phyloP scores from a whole-genome alignment of 2,329 filamentous ascomycete genomes.

The Trichophyton verrucosum region DNA sequence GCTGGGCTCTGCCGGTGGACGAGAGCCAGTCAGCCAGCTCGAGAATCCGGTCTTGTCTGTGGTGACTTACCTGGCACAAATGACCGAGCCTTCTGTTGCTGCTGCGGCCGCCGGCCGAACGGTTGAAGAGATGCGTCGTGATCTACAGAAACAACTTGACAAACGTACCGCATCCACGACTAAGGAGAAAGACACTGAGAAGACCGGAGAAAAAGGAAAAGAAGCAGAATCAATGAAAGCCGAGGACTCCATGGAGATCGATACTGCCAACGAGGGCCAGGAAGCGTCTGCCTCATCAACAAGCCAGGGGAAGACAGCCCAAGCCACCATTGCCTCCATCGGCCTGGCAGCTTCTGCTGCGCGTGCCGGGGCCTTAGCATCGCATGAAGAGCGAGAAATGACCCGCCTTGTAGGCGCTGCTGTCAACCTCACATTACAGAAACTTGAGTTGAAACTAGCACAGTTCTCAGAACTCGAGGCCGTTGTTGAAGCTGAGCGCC shows the following conservation, averaged over 20 bases:
- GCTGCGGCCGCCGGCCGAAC: conserved; percentile 82
- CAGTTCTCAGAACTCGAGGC: conserved; percentile 96
- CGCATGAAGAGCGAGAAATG: conserved; percentile 94
- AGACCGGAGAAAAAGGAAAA: conserved; percentile 35
- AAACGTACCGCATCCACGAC: conserved; percentile 46
- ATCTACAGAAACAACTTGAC: conserved; percentile 67
- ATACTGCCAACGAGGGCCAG: conserved; percentile 25
- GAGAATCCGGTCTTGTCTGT: conserved; percentile 97
- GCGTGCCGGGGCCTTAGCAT: conserved; percentile 75
- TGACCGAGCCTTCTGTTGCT: conserved; percentile 80
- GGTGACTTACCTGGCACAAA: conserved; percentile 80
- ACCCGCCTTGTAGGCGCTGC: conserved; percentile 83
- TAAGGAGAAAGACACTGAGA: conserved; percentile 33
- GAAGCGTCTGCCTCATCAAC: conserved; percentile 32
- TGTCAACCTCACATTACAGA: conserved; percentile 87
- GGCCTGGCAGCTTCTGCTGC: conserved; percentile 78
- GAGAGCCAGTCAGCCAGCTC: conserved; percentile 77
- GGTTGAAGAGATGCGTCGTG: conserved; percentile 71
- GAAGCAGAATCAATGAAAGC: conserved; percentile 37
- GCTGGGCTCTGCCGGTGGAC: conserved; percentile 61
- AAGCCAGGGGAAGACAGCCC: conserved; percentile 36
- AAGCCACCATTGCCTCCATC: conserved; percentile 40
- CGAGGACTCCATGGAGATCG: conserved; percentile 50
- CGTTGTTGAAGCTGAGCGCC: conserved; percentile 78
- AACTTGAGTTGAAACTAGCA: conserved; percentile 87